A percentile compares a stretch with the other conserved stretches of the same genome.
These are phyloP conservation scores for Mucor irregularis DNA, from an alignment of 371 early-diverging fungal genomes.

Conservation along the genomic window DNA sequence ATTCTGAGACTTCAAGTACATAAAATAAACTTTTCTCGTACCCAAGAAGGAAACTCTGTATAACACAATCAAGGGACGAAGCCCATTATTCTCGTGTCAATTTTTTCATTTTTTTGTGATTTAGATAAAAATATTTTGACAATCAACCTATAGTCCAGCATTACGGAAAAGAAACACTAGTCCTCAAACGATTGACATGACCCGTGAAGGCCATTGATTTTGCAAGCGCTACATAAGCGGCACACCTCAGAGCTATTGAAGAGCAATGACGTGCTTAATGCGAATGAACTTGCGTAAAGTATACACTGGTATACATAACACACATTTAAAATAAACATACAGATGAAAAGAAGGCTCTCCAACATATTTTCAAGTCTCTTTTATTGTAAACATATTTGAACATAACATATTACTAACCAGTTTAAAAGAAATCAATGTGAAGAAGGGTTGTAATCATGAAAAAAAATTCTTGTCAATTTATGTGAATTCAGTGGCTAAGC, in stretches of 20 bases:
- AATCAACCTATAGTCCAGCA: conserved; percentile 32
- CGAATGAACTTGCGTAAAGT: conserved; percentile 31
- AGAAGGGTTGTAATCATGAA: background rate
- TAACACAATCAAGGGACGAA: no score
- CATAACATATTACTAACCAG: no score
- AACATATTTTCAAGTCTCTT: background rate
- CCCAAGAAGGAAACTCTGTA: no score
- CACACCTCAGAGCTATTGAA: conserved; percentile 21
- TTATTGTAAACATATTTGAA: background rate
- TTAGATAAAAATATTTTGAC: conserved; percentile 12
- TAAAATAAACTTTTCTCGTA: no score
- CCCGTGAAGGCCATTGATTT: conserved; percentile 11
- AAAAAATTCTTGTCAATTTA: background rate
- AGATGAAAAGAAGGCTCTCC: background rate
- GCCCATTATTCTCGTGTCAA: background rate
- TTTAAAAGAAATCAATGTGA: no score
- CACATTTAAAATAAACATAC: background rate
- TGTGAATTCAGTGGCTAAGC: background rate
- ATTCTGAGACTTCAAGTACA: no score
- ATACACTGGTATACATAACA: background rate
- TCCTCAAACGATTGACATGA: conserved; percentile 30
- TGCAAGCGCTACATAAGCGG: conserved; percentile 37
- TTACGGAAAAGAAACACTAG: conserved; percentile 21
- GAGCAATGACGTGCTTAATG: conserved; percentile 25
- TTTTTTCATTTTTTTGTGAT: conserved; percentile 2